Conservation (phyloP, 176 grass and related monocot genomes). For the Canna indica region DNA sequence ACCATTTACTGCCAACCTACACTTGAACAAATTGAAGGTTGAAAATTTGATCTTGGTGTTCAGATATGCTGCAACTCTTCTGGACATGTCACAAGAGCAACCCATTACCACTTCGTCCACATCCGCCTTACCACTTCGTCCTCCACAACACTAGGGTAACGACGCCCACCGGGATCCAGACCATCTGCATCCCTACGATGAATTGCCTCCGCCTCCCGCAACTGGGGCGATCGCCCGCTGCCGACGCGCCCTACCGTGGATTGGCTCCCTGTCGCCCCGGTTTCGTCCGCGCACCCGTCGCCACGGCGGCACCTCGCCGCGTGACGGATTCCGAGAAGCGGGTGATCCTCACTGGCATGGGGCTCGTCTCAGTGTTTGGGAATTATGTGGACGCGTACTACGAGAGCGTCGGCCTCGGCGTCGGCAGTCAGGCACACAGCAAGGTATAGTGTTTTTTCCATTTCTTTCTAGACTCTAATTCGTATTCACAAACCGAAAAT, state of each 20-base stretch:
- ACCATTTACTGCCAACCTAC: no score
- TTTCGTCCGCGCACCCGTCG: not conserved
- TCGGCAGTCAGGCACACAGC: constrained; percentile 16
- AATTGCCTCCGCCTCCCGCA: constrained; percentile 13
- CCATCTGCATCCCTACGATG: not conserved
- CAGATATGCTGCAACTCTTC: no score
- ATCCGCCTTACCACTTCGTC: not conserved
- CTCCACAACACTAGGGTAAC: not conserved
- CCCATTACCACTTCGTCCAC: no score
- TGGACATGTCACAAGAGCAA: no score
- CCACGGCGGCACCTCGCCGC: constrained; percentile 1
- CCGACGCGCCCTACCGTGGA: not conserved
- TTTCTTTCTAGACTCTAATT: not conserved
- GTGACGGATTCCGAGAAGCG: constrained; percentile 46
- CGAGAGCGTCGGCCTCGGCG: constrained; percentile 33
- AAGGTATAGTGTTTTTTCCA: constrained; percentile 26
- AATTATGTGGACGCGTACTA: constrained; percentile 83
- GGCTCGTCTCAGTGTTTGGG: constrained; percentile 46
- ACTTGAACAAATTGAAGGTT: no score
- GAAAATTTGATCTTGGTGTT: no score
- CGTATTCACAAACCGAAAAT: not conserved
- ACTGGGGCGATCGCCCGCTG: not conserved
- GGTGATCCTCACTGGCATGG: constrained; percentile 44
- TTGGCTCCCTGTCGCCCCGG: not conserved
- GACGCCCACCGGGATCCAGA: not conserved